These are phyloP conservation scores for Kalmusia sp. DNA, from an alignment of 2,329 filamentous ascomycete species.

Conservation along the genomic window DNA sequence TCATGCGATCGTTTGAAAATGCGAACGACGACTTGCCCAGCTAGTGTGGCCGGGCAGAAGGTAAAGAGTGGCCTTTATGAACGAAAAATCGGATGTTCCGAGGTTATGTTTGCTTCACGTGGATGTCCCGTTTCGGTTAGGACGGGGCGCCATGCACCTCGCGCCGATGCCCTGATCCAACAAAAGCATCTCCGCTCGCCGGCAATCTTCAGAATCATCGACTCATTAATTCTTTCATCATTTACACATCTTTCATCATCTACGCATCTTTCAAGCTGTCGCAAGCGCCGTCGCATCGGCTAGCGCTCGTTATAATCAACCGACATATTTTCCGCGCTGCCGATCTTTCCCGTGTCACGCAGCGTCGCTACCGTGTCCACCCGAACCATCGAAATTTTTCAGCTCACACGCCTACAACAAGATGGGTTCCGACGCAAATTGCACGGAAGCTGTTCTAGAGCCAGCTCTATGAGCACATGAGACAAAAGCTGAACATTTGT, in stretches of 20 bases:
- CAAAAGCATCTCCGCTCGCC: not conserved
- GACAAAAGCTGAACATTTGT: not conserved
- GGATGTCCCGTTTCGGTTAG: not conserved
- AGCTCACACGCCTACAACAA: conserved; percentile 9
- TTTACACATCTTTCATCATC: no score
- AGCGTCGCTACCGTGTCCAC: conserved; percentile 17
- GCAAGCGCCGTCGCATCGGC: not conserved
- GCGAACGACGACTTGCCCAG: no score
- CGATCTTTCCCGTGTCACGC: conserved; percentile 15
- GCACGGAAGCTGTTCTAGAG: conserved; percentile 5
- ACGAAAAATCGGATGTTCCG: not conserved
- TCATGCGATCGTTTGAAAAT: no score
- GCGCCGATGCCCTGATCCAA: not conserved
- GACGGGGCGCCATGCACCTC: no score
- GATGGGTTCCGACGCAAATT: conserved; percentile 22
- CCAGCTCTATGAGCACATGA: conserved; percentile 14
- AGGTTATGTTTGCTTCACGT: not conserved
- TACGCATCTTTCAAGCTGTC: not conserved
- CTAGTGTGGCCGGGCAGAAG: no score
- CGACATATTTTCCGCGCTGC: conserved; percentile 16
- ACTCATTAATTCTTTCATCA: not conserved
- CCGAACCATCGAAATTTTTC: conserved; percentile 22
- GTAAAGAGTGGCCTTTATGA: no score
- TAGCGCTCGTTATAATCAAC: not conserved
- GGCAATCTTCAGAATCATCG: not conserved